phyloP scores from a whole-genome alignment of 768 basidiomycete genomes.

The Clavaria fumosa region DNA sequence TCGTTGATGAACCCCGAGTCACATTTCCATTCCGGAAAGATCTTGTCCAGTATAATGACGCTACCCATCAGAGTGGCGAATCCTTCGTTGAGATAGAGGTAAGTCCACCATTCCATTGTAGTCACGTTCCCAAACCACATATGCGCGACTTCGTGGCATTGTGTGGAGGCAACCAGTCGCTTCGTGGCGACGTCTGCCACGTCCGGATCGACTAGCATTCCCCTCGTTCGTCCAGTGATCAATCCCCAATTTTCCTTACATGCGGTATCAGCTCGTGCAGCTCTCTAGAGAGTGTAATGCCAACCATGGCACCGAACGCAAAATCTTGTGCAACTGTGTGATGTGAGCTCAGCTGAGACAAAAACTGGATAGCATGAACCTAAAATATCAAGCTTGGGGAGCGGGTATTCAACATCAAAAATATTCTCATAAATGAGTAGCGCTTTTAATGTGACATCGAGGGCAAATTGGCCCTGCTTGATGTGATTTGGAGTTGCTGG shows the following conservation, averaged over 20 bases:
- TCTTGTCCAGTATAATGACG: slow-evolving; percentile 30
- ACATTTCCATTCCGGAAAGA: slow-evolving; percentile 79
- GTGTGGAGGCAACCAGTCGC: slow-evolving; percentile 62
- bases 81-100: slow-evolving; percentile 73
- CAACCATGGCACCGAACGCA: too few species aligned
- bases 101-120: slow-evolving; percentile 90
- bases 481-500: slow-evolving; percentile 74
- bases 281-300: too few species aligned
- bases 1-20: slow-evolving; percentile 68
- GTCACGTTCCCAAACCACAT: slow-evolving; percentile 91
- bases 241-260: slow-evolving; percentile 95
- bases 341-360: too few species aligned
- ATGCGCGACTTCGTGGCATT: slow-evolving; percentile 79
- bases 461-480: slow-evolving; percentile 69
- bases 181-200: slow-evolving; percentile 56
- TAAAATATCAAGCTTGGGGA: slow-evolving; percentile 90
- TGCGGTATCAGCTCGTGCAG: too few species aligned
- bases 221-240: slow-evolving; percentile 77
- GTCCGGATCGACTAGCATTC: slow-evolving; percentile 67
- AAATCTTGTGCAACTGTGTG: slow-evolving; percentile 2
- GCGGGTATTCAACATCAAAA: slow-evolving; percentile 83
- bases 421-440: slow-evolving; percentile 86
- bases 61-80: too few species aligned
- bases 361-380: slow-evolving; percentile 42
- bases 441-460: slow-evolving; percentile 72